These are phyloP conservation scores for Fomitopsis pulvina DNA, from an alignment of 768 basidiomycete genomes.

Conservation along the genomic window DNA sequence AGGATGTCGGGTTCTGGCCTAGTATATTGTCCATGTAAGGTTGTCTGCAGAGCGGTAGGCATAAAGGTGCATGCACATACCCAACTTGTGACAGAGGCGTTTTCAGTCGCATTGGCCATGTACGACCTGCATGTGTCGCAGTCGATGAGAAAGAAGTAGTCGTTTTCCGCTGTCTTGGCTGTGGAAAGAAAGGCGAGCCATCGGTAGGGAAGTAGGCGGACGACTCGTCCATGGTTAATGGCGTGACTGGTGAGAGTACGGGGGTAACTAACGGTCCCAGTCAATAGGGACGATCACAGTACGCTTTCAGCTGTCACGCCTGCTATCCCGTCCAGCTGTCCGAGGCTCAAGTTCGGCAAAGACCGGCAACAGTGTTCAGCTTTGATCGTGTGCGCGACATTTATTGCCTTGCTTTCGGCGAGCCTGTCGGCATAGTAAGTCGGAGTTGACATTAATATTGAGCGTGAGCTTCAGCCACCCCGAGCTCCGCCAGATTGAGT, in stretches of 20 bases:
- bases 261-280: background rate
- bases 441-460: no score
- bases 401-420: no score
- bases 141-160: slow-evolving; percentile 12
- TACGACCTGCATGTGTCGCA: slow-evolving; percentile 9
- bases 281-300: no score
- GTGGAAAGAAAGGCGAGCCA: slow-evolving; percentile 4
- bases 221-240: slow-evolving; percentile 12
- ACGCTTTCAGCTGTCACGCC: no score
- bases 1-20: slow-evolving; percentile 40
- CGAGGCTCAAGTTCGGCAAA: no score
- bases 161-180: slow-evolving; percentile 1
- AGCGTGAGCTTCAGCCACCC: no score
- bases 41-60: background rate
- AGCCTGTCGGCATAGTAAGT: no score
- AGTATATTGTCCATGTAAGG: background rate
- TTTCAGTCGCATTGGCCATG: slow-evolving; percentile 10
- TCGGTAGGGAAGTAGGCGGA: slow-evolving; percentile 2
- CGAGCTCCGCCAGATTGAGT: no score
- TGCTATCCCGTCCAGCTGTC: no score
- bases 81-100: slow-evolving; percentile 13
- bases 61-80: slow-evolving; percentile 16
- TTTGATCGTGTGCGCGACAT: no score
- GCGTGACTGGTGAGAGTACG: background rate
- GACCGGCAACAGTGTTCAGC: no score